Percentiles rank a stretch among this genome's conserved stretches.
phyloP scores from a whole-genome alignment of 2,329 filamentous ascomycete species.

The Leptodontidium sp. region DNA sequence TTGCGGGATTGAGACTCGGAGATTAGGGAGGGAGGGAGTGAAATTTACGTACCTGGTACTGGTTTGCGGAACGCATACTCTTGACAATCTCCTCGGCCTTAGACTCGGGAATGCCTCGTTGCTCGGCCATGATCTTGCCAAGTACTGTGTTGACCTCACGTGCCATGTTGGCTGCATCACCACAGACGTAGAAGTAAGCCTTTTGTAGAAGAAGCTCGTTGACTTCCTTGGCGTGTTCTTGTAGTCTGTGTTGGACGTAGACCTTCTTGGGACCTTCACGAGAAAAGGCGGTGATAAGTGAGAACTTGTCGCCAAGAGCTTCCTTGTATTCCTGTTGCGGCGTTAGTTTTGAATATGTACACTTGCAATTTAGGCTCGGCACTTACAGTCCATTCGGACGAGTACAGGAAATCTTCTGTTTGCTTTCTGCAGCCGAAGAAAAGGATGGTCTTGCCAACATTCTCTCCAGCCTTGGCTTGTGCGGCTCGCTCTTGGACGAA shows the following conservation, averaged over 20 bases:
- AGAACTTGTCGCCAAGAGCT: constrained; percentile 85
- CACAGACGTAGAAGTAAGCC: constrained; percentile 97
- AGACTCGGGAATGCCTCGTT: constrained; percentile 80
- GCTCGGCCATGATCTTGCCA: constrained; percentile 83
- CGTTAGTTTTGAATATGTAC: constrained; percentile 33
- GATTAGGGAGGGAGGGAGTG: background rate
- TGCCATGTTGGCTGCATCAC: constrained; percentile 97
- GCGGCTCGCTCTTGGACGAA: constrained; percentile 95
- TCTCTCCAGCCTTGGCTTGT: constrained; percentile 79
- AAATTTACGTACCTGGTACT: constrained; percentile 79
- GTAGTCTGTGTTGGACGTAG: constrained; percentile 93
- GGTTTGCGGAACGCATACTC: constrained; percentile 91
- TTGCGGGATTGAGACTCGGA: background rate
- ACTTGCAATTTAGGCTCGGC: background rate
- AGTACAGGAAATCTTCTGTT: constrained; percentile 92
- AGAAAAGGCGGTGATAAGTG: constrained; percentile 95
- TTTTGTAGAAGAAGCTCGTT: constrained; percentile 86
- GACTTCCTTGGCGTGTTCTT: constrained; percentile 83
- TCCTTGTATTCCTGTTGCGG: constrained; percentile 78
- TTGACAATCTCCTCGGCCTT: constrained; percentile 98
- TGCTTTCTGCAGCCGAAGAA: constrained; percentile 95
- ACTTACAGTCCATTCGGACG: constrained; percentile 90
- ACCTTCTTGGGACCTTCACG: constrained; percentile 87
- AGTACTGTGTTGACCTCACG: constrained; percentile 91
- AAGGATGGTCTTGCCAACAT: constrained; percentile 85